These are phyloP conservation scores for Globisporangium carolinianum DNA, from an alignment of 352 stramenopile species.

Conservation along the genomic window DNA sequence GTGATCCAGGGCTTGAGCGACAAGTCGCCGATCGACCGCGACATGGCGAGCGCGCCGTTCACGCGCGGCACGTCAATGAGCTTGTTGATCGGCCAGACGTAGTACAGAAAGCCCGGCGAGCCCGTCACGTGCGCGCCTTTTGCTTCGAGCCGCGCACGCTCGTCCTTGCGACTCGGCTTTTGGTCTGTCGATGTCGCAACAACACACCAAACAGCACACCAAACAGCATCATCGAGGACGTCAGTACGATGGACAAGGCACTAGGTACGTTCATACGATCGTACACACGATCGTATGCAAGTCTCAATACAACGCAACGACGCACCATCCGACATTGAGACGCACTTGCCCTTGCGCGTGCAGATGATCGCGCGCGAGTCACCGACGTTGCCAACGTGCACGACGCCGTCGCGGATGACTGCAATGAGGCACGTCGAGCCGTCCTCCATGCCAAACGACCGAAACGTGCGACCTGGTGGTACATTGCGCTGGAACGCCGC, in stretches of 20 bases:
- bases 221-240: too few species aligned
- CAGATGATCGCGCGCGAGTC: conserved; percentile 73
- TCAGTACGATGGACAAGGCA: too few species aligned
- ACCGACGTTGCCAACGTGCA: conserved; percentile 79
- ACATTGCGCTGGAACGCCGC: conserved; percentile 13
- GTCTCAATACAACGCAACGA: neutral
- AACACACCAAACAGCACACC: too few species aligned
- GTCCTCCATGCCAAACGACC: conserved; percentile 63
- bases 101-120: conserved; percentile 55
- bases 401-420: conserved; percentile 54
- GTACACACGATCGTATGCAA: too few species aligned
- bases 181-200: conserved; percentile 32
- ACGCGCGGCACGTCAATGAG: conserved; percentile 76
- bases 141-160: conserved; percentile 61
- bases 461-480: conserved; percentile 12
- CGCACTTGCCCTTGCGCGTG: conserved; percentile 46
- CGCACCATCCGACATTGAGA: conserved; percentile 49
- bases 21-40: conserved; percentile 75
- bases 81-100: conserved; percentile 69
- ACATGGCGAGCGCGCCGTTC: conserved; percentile 76
- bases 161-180: conserved; percentile 73
- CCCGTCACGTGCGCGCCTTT: conserved; percentile 63
- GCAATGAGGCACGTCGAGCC: conserved; percentile 73
- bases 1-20: conserved; percentile 73
- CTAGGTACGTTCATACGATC: too few species aligned